These are phyloP conservation scores for Magnaporthiopsis poae DNA, from an alignment of 2,329 filamentous ascomycete genomes.

Conservation along the genomic window DNA sequence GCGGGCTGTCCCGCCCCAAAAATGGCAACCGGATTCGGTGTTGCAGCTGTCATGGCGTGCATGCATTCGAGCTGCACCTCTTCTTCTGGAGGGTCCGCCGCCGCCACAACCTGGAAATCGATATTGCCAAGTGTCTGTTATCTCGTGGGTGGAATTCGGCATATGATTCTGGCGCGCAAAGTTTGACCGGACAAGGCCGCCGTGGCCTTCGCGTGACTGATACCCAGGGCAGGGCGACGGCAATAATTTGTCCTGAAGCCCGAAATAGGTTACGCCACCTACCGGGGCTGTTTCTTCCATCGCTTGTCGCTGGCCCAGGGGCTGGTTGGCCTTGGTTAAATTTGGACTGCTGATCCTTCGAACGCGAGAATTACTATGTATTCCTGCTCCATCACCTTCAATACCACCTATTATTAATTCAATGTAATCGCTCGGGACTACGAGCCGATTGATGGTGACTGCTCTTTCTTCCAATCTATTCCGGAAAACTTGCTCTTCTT, in stretches of 20 bases:
- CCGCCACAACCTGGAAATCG: no score
- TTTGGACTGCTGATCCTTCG: neutral
- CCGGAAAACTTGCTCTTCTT: neutral
- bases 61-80: no score
- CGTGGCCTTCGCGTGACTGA: no score
- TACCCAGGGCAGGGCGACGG: neutral
- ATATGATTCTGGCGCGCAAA: neutral
- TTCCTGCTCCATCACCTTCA: no score
- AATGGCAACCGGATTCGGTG: no score
- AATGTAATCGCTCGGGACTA: neutral
- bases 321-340: neutral
- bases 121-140: neutral
- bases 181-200: neutral
- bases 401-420: neutral
- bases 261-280: neutral
- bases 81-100: no score
- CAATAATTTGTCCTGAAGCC: neutral
- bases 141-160: neutral
- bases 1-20: no score
- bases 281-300: neutral
- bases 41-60: no score
- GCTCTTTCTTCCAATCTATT: neutral
- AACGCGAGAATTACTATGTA: neutral
- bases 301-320: neutral
- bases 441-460: neutral